Conservation (phyloP, 164 flowering plant genomes). For the Magnolia officinalis region DNA sequence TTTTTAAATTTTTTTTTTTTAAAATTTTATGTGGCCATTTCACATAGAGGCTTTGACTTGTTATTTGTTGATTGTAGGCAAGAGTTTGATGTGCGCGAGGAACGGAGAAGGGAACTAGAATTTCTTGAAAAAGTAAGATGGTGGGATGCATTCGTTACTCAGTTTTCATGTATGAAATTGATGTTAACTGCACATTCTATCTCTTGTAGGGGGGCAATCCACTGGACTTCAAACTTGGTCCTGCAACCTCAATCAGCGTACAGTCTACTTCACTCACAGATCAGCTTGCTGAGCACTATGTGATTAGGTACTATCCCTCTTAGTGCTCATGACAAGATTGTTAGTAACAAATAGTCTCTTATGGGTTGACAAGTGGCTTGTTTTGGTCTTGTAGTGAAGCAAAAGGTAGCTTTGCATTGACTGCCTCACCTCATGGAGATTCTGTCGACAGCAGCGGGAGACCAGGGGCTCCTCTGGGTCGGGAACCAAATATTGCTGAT, state of each 20-base stretch:
- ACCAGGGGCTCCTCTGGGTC: slow-evolving; percentile 47
- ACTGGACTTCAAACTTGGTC: slow-evolving; percentile 74
- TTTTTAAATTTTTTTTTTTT: too few species aligned
- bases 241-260: slow-evolving; percentile 66
- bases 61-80: slow-evolving; percentile 51
- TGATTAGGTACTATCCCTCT: slow-evolving; percentile 49
- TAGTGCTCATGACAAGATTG: background rate
- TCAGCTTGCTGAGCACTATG: slow-evolving; percentile 65
- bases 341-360: background rate
- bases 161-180: background rate
- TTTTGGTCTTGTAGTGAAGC: slow-evolving; percentile 62
- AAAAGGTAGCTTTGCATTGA: slow-evolving; percentile 78
- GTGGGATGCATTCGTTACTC: background rate
- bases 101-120: slow-evolving; percentile 85
- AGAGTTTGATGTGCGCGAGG: slow-evolving; percentile 86
- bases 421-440: slow-evolving; percentile 91
- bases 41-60: background rate
- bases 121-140: slow-evolving; percentile 88
- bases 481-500: slow-evolving; percentile 86
- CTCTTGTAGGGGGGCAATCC: slow-evolving; percentile 92
- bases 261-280: slow-evolving; percentile 91
- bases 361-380: slow-evolving; percentile 7
- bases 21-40: background rate
- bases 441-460: slow-evolving; percentile 89
- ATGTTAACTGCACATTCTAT: background rate